Percentiles rank a stretch among this genome's conserved stretches.
Evolutionary conservation across 495 filamentous ascomycete species (phyloP).

Genomic region (Neurospora sp.): DNA sequence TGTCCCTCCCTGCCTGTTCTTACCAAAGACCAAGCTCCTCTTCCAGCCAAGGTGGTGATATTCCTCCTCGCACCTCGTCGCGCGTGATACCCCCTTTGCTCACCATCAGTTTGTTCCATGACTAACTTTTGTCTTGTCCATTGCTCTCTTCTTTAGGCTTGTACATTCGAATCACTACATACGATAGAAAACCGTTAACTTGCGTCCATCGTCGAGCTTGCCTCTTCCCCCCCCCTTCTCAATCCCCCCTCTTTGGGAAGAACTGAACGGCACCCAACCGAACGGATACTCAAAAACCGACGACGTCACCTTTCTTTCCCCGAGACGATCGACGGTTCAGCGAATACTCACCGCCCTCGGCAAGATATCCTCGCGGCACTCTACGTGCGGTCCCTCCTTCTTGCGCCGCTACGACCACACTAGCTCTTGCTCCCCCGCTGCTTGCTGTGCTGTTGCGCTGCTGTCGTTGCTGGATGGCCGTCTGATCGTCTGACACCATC

Average conservation of each 20-base stretch:
- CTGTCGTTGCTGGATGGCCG: slow-evolving; percentile 18
- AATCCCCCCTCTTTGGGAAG: not conserved
- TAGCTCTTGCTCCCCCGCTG: not conserved
- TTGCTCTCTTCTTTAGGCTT: not conserved
- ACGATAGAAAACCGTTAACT: not conserved
- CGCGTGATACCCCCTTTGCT: not conserved
- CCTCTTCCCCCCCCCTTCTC: not conserved
- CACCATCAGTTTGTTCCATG: not conserved
- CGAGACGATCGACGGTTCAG: not conserved
- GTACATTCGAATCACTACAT: not conserved
- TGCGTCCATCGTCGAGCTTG: not conserved
- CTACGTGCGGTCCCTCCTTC: not conserved
- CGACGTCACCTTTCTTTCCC: not conserved
- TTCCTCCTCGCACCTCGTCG: not conserved
- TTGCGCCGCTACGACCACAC: not conserved
- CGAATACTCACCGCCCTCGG: not conserved
- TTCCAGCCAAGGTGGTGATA: not conserved
- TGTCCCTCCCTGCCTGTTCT: not conserved
- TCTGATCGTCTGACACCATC: slow-evolving; percentile 10
- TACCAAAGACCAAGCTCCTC: not conserved
- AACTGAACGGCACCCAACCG: not conserved
- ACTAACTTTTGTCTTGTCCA: not conserved
- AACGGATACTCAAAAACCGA: not conserved
- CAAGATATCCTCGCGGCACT: not conserved
- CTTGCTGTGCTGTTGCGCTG: not conserved